These are phyloP conservation scores for Fusarium sp. DNA, from an alignment of 2,329 filamentous ascomycete species.

Conservation along the genomic window DNA sequence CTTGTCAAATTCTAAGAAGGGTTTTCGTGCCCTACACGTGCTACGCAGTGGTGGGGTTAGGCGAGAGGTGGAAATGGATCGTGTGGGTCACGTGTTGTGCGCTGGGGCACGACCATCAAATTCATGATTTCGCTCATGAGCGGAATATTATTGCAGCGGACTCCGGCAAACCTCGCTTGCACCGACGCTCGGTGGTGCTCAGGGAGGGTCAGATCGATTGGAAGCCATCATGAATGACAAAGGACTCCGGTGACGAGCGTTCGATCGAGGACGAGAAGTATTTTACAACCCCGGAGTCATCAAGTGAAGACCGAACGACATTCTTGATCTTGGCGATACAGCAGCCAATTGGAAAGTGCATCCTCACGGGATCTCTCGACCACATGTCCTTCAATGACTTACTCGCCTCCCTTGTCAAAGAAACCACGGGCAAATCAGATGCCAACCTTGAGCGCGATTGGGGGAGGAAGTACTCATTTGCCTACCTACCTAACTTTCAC, in stretches of 20 bases:
- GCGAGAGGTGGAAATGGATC: constrained; percentile 30
- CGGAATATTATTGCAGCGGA: constrained; percentile 26
- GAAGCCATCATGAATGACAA: background rate
- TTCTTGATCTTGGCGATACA: background rate
- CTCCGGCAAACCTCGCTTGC: background rate
- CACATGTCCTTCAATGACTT: constrained; percentile 21
- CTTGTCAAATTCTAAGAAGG: constrained; percentile 57
- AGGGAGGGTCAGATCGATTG: too few relatives aligned
- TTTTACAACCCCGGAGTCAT: background rate
- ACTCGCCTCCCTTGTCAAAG: constrained; percentile 12
- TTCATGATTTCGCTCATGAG: constrained; percentile 1
- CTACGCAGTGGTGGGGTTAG: constrained; percentile 50
- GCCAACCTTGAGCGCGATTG: constrained; percentile 5
- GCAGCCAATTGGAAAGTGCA: background rate
- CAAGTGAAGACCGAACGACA: background rate
- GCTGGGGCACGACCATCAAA: background rate
- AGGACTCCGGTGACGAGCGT: background rate
- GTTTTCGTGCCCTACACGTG: constrained; percentile 56
- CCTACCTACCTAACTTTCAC: constrained; percentile 1
- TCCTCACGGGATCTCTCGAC: constrained; percentile 13
- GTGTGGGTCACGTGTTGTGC: constrained; percentile 41
- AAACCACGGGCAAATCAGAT: background rate
- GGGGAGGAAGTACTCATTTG: constrained; percentile 2
- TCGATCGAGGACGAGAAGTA: background rate
- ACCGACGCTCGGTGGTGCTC: too few relatives aligned